Evolutionary conservation across 2,329 filamentous ascomycete genomes (phyloP).

Genomic region (Pseudocercospora musae): DNA sequence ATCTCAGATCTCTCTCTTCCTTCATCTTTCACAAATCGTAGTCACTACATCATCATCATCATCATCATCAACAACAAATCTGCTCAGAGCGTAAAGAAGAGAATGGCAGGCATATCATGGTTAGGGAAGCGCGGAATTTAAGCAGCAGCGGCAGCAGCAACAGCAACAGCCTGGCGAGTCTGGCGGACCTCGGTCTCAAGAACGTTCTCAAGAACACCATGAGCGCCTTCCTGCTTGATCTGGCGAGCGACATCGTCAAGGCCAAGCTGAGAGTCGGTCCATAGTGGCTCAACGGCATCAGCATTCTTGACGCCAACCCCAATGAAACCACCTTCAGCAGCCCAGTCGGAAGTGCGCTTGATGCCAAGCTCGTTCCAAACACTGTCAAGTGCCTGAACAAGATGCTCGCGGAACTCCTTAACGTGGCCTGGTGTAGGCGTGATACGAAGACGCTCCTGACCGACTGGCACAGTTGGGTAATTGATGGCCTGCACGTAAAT

Average conservation of each 20-base stretch:
- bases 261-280: conserved; percentile 85
- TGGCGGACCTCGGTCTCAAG: conserved; percentile 47
- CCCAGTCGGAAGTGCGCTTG: conserved; percentile 92
- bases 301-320: conserved; percentile 76
- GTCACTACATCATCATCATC: background rate
- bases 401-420: conserved; percentile 78
- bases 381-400: conserved; percentile 76
- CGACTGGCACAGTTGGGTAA: conserved; percentile 95
- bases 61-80: background rate
- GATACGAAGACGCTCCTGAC: conserved; percentile 94
- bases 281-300: conserved; percentile 67
- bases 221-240: conserved; percentile 49
- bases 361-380: conserved; percentile 88
- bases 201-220: conserved; percentile 47
- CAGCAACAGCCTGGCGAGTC: conserved; percentile 43
- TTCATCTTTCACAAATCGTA: background rate
- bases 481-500: conserved; percentile 99
- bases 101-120: background rate
- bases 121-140: background rate
- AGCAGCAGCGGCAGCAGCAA: conserved; percentile 42
- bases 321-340: conserved; percentile 84
- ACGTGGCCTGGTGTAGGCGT: conserved; percentile 93
- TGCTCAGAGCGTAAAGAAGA: background rate
- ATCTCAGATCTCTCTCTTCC: background rate
- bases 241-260: conserved; percentile 64